phyloP scores from a whole-genome alignment of 2,329 filamentous ascomycete genomes.

The Trichoderma sp. region DNA sequence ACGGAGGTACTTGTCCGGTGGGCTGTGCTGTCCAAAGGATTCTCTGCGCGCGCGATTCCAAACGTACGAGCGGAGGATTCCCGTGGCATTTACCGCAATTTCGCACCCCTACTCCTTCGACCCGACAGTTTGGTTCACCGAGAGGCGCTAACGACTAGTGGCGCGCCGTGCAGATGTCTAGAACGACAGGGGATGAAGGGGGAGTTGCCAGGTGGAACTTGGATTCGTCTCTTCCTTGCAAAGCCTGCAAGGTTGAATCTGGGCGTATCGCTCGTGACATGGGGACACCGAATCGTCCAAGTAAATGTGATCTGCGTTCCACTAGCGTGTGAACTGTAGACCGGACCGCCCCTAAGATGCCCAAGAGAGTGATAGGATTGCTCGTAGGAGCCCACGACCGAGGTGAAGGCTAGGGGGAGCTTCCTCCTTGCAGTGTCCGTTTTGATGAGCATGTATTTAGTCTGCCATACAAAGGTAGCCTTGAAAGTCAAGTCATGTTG shows the following conservation, averaged over 20 bases:
- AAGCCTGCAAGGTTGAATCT: neutral
- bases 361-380: neutral
- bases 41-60: neutral
- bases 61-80: neutral
- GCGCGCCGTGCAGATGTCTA: slow-evolving; percentile 19
- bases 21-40: neutral
- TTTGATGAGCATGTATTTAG: neutral
- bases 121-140: slow-evolving; percentile 27
- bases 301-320: neutral
- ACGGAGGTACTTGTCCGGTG: neutral
- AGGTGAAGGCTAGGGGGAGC: neutral
- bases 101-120: slow-evolving; percentile 22
- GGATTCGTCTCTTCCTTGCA: neutral
- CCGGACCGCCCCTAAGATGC: neutral
- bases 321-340: neutral
- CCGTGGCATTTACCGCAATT: slow-evolving; percentile 14
- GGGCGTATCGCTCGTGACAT: neutral
- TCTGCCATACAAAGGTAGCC: neutral
- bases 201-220: slow-evolving; percentile 13
- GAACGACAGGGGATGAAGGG: slow-evolving; percentile 14
- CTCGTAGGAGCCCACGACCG: neutral
- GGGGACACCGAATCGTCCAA: neutral
- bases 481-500: neutral
- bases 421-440: neutral
- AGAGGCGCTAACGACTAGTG: slow-evolving; percentile 18